phyloP scores from a whole-genome alignment of 352 stramenopile species.

The Globisporangium paddicum region DNA sequence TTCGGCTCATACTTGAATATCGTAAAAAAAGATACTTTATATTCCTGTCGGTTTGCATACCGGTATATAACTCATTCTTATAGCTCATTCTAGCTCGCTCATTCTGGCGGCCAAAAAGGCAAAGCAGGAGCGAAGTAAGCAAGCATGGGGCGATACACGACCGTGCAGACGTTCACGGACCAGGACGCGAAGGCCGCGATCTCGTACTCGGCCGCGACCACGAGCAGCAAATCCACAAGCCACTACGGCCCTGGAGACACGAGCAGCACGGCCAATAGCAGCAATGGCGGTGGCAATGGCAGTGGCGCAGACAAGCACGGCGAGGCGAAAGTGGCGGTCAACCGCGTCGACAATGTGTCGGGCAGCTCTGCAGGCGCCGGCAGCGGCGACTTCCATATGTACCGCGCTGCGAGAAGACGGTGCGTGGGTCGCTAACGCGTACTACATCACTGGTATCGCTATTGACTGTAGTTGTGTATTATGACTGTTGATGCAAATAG shows the following conservation, averaged over 20 bases:
- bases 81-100: no score
- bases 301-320: conserved; percentile 12
- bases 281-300: background rate
- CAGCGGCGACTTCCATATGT: conserved; percentile 97
- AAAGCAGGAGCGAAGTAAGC: background rate
- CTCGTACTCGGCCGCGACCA: conserved; percentile 35
- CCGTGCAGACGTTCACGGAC: conserved; percentile 81
- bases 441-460: background rate
- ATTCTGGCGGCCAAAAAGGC: no score
- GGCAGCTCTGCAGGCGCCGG: conserved; percentile 92
- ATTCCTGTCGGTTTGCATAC: no score
- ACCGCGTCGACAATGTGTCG: conserved; percentile 93
- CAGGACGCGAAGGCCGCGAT: conserved; percentile 71
- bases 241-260: conserved; percentile 11
- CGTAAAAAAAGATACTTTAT: no score
- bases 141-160: conserved; percentile 74
- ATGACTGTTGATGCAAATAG: conserved; percentile 19
- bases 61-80: no score
- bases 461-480: background rate
- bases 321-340: conserved; percentile 44
- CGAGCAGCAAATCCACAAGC: conserved; percentile 2
- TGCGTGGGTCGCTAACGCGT: conserved; percentile 8
- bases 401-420: conserved; percentile 89
- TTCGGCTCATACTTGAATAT: no score
- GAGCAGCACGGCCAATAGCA: conserved; percentile 5